Evolutionary conservation across 2,329 filamentous ascomycete species (phyloP).

Genomic region (Alternaria sp.): DNA sequence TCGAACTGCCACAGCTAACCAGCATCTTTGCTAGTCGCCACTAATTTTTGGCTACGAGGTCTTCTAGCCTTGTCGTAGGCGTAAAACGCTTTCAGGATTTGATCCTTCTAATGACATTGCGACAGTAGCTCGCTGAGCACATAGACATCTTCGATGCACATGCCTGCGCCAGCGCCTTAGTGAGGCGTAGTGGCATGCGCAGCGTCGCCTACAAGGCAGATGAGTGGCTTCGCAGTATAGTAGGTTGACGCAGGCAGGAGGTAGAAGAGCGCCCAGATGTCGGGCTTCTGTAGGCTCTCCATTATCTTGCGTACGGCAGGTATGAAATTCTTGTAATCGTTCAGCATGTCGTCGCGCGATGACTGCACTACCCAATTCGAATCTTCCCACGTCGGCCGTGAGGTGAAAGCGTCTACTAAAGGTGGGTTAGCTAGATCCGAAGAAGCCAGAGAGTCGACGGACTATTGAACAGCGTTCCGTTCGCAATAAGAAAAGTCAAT

Average conservation of each 20-base stretch:
- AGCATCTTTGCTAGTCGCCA: slow-evolving; percentile 52
- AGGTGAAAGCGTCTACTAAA: slow-evolving; percentile 41
- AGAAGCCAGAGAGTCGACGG: not conserved
- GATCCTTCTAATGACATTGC: slow-evolving; percentile 16
- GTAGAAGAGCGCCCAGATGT: slow-evolving; percentile 60
- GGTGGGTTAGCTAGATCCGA: not conserved
- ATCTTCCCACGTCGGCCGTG: slow-evolving; percentile 31
- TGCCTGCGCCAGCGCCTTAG: slow-evolving; percentile 59
- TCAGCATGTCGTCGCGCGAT: slow-evolving; percentile 38
- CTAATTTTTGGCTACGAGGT: slow-evolving; percentile 52
- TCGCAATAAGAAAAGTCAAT: slow-evolving; percentile 9
- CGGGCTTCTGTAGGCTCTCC: slow-evolving; percentile 55
- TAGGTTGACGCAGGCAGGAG: slow-evolving; percentile 56
- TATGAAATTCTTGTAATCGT: slow-evolving; percentile 39
- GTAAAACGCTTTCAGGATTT: slow-evolving; percentile 47
- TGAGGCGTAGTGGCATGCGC: slow-evolving; percentile 16
- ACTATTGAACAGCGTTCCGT: slow-evolving; percentile 8
- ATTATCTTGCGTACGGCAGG: slow-evolving; percentile 32
- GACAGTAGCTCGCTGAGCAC: slow-evolving; percentile 54
- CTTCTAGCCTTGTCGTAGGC: slow-evolving; percentile 53
- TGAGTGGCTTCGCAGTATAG: slow-evolving; percentile 41
- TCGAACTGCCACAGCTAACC: slow-evolving; percentile 55
- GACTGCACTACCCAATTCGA: slow-evolving; percentile 40
- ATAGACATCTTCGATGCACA: slow-evolving; percentile 64
- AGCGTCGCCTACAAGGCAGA: slow-evolving; percentile 61